Percentiles rank a stretch among this genome's conserved stretches.
Evolutionary conservation across 352 stramenopile species (phyloP).

Genomic region (Sclerospora graminicola): DNA sequence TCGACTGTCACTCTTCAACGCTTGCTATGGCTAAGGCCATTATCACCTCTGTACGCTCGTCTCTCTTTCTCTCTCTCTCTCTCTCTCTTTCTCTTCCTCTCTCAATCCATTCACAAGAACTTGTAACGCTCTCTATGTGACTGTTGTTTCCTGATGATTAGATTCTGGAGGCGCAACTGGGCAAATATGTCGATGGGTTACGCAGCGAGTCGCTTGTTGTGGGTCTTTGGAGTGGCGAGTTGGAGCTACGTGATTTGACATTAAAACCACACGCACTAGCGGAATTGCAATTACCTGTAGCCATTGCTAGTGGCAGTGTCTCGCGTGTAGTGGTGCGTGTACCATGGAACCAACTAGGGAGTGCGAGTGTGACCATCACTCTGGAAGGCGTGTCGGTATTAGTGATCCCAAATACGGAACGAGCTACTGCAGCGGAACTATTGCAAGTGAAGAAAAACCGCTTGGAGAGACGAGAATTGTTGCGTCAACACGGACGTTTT

Average conservation of each 20-base stretch:
- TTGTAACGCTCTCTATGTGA: neutral
- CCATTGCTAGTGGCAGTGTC: slow-evolving; percentile 48
- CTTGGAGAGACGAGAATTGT: slow-evolving; percentile 54
- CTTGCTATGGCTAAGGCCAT: slow-evolving; percentile 53
- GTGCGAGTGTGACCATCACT: slow-evolving; percentile 60
- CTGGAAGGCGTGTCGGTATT: slow-evolving; percentile 67
- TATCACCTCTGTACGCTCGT: slow-evolving; percentile 44
- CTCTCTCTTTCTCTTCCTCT: neutral
- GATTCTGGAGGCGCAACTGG: slow-evolving; percentile 72
- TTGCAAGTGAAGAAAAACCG: slow-evolving; percentile 46
- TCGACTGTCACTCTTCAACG: too few relatives aligned
- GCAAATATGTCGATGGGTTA: slow-evolving; percentile 76
- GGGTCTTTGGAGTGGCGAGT: slow-evolving; percentile 75
- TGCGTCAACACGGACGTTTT: slow-evolving; percentile 61
- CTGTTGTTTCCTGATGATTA: slow-evolving; percentile 7
- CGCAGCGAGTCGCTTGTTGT: slow-evolving; percentile 73
- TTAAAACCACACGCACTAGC: slow-evolving; percentile 73
- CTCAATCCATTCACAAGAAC: neutral
- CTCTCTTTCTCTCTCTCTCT: neutral
- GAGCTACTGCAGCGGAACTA: slow-evolving; percentile 39
- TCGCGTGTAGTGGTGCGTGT: slow-evolving; percentile 63
- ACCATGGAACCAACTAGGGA: slow-evolving; percentile 79
- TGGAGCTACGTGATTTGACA: slow-evolving; percentile 55
- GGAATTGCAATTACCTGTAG: slow-evolving; percentile 64
- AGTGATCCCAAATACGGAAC: slow-evolving; percentile 47